Evolutionary conservation across 805 yeast genomes (phyloP), one percentile per base, ranked within the genome.

Genomic region (Nakazawaea wyomingensis): DNA sequence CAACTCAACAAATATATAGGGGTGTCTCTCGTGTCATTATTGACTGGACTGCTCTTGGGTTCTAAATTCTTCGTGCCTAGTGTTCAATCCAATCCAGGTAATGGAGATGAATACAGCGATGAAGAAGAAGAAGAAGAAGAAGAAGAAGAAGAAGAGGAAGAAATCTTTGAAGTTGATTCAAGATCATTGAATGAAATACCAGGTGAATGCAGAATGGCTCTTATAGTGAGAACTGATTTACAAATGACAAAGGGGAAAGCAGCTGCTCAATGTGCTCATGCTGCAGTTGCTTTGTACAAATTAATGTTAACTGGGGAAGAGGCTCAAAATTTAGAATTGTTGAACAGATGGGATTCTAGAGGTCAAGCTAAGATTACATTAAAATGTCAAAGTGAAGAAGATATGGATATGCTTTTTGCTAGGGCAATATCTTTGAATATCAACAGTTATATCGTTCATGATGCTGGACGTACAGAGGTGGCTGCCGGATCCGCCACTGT

Each of bases 251-350:
- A 87, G 62, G 99, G 99, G 18, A 93, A 93, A 59, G 82, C 86
- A 2, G 97, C 98, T 4, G 99, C 99, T 5, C 99, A 93, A 59
- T 91, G 98, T 62, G 82, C 89, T 30, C 99, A 93, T 66, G 99
- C 99, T n/a, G 95, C 98, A 0, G 71, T 93, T 27, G 90, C 93
- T 0, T 79, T 93, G 52, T 93, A 85, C 63, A 81, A 85, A 54
- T 64, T 78, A 48, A 82, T 84, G 65, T 72, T 76, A 4, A 57
- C 66, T 3, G 68, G 77, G 2, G 72, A 70, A 5, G 73, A 76
- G 5, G 68, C 72, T 4, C 74, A 77, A 48, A 81, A 85, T 49
- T 81, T 87, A 13, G 68, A 67, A 10, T 61, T 84, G 69, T 71
- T 89, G 9, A 61, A 66, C 10, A 70, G 91, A 50, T 93, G 99